Base-by-base conservation (phyloP, 2,329 filamentous ascomycete genomes). In the Geoglossum cookeanum region DNA sequence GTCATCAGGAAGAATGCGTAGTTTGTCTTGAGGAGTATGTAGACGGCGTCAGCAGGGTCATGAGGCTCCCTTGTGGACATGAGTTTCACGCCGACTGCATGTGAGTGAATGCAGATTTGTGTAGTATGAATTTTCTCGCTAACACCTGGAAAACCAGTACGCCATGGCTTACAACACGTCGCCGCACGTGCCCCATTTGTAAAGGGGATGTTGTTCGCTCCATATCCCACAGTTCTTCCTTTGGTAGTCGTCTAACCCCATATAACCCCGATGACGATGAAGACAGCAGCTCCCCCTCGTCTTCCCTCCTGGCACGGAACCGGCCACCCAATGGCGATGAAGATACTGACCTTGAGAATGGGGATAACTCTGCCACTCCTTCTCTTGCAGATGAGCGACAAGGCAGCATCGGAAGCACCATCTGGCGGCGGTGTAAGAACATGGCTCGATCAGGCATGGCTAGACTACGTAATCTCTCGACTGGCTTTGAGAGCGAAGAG, bases 31-130 rank as follows among this genome's bases (percentile, higher is more conserved):
- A 98, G 67, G 92, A 98, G 67, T 98, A 97, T 65, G 76, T 95
- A 27, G 90, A 96, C 68, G 92, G 92, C 44, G 83, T 96, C 64
- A 95, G 89, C 68, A 81, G 82, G 65, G 91, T 98, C 44, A 98
- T 98, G 92, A 94, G 89, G 66, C 72, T 98, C 59, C 92, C 92
- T 7, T 98, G 92, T 70, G 92, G 92, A 39, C 92, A 98, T 68
- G 92, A 98, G 66, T 98, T 97, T 70, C 92, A 98, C 69, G 91
- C 78, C 32, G 89, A 94, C 67, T 98, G 92, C 89, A 97, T 98
- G 89, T 94, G 73, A 84, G 89, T 85, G 53, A 58, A 42, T 42
- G 6, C n/a, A 42, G 39, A 42, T 42, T 13, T 37, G 4, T 4
- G 7, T 4, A 42, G 9, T 15, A 42, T 3, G 13, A 42, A 42